Conservation (phyloP, 345 rosid species). For the Schrenkiella parvula region DNA sequence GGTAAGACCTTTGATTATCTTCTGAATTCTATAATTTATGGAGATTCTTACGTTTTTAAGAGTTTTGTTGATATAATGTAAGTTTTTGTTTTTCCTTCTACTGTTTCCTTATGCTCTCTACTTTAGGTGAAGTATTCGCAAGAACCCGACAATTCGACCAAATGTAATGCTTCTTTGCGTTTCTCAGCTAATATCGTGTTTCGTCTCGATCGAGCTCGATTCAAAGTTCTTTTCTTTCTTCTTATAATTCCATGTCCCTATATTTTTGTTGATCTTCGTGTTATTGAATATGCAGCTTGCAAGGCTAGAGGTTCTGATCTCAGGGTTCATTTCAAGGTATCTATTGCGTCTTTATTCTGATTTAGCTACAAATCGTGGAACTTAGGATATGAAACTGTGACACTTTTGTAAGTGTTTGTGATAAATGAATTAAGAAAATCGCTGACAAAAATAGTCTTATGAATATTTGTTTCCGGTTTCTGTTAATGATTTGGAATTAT, state of each 20-base stretch:
- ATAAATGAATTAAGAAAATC: too few species aligned
- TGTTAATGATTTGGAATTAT: too few species aligned
- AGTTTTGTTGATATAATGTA: neutral
- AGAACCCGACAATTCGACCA: constrained; percentile 75
- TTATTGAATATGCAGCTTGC: constrained; percentile 47
- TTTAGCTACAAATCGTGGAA: neutral
- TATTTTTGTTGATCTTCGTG: neutral
- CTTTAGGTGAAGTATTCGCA: constrained; percentile 68
- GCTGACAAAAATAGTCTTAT: too few species aligned
- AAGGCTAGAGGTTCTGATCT: constrained; percentile 74
- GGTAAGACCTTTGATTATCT: neutral
- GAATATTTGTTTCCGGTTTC: too few species aligned
- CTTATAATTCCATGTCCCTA: neutral
- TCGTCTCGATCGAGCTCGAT: neutral
- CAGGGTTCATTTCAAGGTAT: constrained; percentile 77
- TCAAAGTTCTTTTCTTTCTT: neutral
- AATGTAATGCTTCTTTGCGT: constrained; percentile 41
- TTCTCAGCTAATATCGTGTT: neutral
- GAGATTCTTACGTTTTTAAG: neutral
- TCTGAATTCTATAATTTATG: neutral
- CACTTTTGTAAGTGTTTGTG: neutral
- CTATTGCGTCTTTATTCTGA: neutral
- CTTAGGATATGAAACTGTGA: neutral
- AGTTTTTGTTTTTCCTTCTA: neutral
- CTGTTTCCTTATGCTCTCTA: neutral